These are phyloP conservation scores for Suhomyces vadensis DNA, from an alignment of 805 yeast genomes.

Conservation along the genomic window DNA sequence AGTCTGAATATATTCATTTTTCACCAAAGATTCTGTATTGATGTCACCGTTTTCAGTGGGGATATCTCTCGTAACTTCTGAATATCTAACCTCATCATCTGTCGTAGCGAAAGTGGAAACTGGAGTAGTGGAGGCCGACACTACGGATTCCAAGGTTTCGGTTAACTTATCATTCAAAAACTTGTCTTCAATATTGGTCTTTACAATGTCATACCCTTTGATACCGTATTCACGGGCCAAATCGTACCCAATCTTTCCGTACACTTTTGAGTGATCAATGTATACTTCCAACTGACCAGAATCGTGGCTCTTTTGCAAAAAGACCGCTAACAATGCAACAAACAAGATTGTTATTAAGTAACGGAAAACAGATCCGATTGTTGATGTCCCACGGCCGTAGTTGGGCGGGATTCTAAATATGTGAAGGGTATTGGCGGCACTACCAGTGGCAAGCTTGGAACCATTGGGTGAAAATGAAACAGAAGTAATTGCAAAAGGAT, in stretches of 20 bases:
- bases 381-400: slow-evolving; percentile 42
- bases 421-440: slow-evolving; percentile 74
- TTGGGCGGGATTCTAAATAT: slow-evolving; percentile 60
- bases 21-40: slow-evolving; percentile 17
- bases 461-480: slow-evolving; percentile 72
- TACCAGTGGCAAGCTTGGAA: slow-evolving; percentile 63
- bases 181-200: slow-evolving; percentile 29
- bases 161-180: slow-evolving; percentile 23
- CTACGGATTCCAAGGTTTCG: slow-evolving; percentile 15
- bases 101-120: not conserved
- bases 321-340: slow-evolving; percentile 32
- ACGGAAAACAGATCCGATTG: slow-evolving; percentile 34
- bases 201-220: slow-evolving; percentile 25
- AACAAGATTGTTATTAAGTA: slow-evolving; percentile 36
- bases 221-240: slow-evolving; percentile 24
- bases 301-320: slow-evolving; percentile 36
- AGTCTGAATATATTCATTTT: slow-evolving; percentile 1
- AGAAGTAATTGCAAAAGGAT: slow-evolving; percentile 75
- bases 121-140: not conserved
- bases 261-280: slow-evolving; percentile 7
- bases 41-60: slow-evolving; percentile 11
- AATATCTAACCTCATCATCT: slow-evolving; percentile 10
- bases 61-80: slow-evolving; percentile 20
- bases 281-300: slow-evolving; percentile 32
- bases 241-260: slow-evolving; percentile 19